A percentile compares a stretch with the other conserved stretches of the same genome.
Evolutionary conservation across 2,329 filamentous ascomycete species (phyloP).

Genomic region (Ophiostoma tasmaniense): DNA sequence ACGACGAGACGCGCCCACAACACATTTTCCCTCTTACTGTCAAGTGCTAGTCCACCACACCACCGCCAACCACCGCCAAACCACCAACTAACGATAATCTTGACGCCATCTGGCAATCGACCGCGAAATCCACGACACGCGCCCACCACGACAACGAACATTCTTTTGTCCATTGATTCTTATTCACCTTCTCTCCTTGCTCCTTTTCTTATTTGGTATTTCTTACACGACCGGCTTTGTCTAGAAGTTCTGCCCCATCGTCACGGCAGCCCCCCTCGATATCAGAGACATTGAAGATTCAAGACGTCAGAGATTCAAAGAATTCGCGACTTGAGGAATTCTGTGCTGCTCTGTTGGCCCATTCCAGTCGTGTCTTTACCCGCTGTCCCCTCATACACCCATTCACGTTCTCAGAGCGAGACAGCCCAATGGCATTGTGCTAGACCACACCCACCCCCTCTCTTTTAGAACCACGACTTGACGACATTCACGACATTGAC

Average conservation of each 20-base stretch:
- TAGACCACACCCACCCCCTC: conserved; percentile 6
- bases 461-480: background rate
- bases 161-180: background rate
- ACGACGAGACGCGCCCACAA: conserved; percentile 15
- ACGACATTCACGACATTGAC: conserved; percentile 6
- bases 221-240: background rate
- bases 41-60: conserved; percentile 2
- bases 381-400: background rate
- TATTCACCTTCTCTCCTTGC: background rate
- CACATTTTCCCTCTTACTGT: conserved; percentile 4
- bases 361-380: conserved; percentile 1
- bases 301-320: background rate
- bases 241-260: background rate
- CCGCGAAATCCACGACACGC: background rate
- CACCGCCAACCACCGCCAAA: conserved; percentile 9
- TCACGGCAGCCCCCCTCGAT: background rate
- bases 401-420: background rate
- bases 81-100: background rate
- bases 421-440: conserved; percentile 19
- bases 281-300: background rate
- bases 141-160: background rate
- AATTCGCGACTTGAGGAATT: background rate
- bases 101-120: background rate
- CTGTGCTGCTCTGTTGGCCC: background rate
- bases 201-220: conserved; percentile 6